Evolutionary conservation across 2,329 filamentous ascomycete species (phyloP), one percentile per base, ranked within the genome.

Genomic region (Bipolaris zeicola): DNA sequence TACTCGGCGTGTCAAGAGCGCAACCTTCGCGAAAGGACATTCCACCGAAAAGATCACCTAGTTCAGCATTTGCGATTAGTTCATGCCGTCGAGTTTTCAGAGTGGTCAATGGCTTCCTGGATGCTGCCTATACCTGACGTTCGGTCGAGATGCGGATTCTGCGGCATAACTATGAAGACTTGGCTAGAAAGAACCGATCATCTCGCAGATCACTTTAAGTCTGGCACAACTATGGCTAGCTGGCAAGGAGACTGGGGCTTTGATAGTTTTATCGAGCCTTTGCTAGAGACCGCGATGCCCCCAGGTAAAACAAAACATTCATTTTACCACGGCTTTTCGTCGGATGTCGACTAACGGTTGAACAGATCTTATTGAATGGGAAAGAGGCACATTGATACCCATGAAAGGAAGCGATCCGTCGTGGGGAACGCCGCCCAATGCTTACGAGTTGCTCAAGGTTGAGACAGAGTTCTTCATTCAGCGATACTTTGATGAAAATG

Each of bases 61-160:
- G 61, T 62, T 3, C 69, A 72, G 39, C 69, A 72, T 33, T 39
- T 71, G 5, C 57, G 61, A n/a, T 48, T 71, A 3, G 67, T 72
- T 4, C 69, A 71, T 28, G 54, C 58, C 6, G 53, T 61, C 3
- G 61, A 59, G 16, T 69, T 64, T 18, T 52, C 57, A 1, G 61
- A 64, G 13, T 86, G 61, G 76, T 63, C 68, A 37, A 70, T 71
- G 67, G 53, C 57, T 18, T 48, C 52, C 11, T 71, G 68, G 67
- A 69, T 60, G 55, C n/a, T 65, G 6, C 61, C 67, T 13, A 68
- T 63, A 61, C 61, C 65, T 0, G 55, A 63, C 2, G 63, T 70
- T 6, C 55, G 60, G 2, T 62, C 65, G 1, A 52, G 62, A 24
- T 71, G 69, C 43, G 69, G 69, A 3, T 71, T 71, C 26, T 71